phyloP scores from a whole-genome alignment of 2,329 filamentous ascomycete genomes.

The Colletotrichum karsti region DNA sequence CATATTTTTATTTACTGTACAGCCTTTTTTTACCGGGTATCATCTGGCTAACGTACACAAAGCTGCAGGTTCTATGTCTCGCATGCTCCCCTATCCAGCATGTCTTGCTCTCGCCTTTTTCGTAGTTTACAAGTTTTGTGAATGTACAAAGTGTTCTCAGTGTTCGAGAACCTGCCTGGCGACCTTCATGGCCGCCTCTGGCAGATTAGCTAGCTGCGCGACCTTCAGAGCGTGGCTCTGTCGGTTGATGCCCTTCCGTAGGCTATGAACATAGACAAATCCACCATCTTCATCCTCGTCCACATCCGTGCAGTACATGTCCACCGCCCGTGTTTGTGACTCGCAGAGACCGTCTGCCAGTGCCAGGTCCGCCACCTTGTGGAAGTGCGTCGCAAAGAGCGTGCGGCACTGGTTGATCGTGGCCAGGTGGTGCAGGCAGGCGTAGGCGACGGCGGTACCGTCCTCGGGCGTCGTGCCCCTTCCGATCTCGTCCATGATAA shows the following conservation, averaged over 20 bases:
- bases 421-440: slow-evolving; percentile 85
- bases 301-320: slow-evolving; percentile 89
- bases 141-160: slow-evolving; percentile 5
- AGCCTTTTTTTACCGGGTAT: slow-evolving; percentile 39
- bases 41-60: slow-evolving; percentile 44
- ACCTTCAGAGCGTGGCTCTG: slow-evolving; percentile 94
- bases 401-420: slow-evolving; percentile 80
- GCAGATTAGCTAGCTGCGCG: slow-evolving; percentile 85
- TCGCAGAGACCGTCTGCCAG: slow-evolving; percentile 54
- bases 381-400: slow-evolving; percentile 96
- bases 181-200: slow-evolving; percentile 73
- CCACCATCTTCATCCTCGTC: slow-evolving; percentile 74
- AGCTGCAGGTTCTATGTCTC: slow-evolving; percentile 12
- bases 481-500: slow-evolving; percentile 98
- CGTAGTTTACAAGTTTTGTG: background rate
- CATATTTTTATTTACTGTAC: slow-evolving; percentile 32
- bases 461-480: slow-evolving; percentile 94
- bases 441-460: slow-evolving; percentile 88
- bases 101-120: slow-evolving; percentile 1
- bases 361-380: slow-evolving; percentile 82
- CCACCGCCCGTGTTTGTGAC: slow-evolving; percentile 54
- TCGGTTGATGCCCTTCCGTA: slow-evolving; percentile 84
- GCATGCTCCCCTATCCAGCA: background rate
- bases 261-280: slow-evolving; percentile 87
- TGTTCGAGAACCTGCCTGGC: slow-evolving; percentile 66